phyloP scores from a whole-genome alignment of 2,329 filamentous ascomycete species.

The Atkinsonella hypoxylon region DNA sequence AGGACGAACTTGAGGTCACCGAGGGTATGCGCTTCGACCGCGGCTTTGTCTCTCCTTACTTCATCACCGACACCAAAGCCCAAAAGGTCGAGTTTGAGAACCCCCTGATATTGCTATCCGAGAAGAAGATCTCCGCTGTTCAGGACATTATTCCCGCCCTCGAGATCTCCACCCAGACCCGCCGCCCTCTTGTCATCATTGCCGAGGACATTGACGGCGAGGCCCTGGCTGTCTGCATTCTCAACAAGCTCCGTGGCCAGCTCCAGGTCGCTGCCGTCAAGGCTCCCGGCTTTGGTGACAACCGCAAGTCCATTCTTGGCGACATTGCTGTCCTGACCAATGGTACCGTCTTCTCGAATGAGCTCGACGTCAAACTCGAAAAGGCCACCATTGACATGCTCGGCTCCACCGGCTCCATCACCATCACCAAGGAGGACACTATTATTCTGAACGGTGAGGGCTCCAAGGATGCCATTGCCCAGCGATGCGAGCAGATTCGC shows the following conservation, averaged over 20 bases:
- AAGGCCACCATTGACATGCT: constrained; percentile 95
- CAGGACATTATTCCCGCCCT: constrained; percentile 98
- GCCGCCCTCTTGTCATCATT: constrained; percentile 94
- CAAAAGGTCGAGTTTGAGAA: constrained; percentile 99
- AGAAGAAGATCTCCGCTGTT: constrained; percentile 99
- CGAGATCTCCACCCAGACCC: constrained; percentile 89
- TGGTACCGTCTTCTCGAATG: constrained; percentile 93
- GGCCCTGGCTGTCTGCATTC: constrained; percentile 94
- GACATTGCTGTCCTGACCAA: constrained; percentile 94
- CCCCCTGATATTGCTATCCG: constrained; percentile 92
- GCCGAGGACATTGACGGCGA: constrained; percentile 98
- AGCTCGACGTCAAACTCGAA: constrained; percentile 98
- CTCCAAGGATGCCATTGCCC: constrained; percentile 81
- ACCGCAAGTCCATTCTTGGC: constrained; percentile 98
- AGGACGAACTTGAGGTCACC: constrained; percentile 95
- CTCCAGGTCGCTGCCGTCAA: constrained; percentile 98
- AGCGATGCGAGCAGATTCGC: constrained; percentile 98
- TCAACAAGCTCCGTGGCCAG: constrained; percentile 99
- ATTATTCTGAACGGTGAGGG: constrained; percentile 97
- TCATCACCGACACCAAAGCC: constrained; percentile 98
- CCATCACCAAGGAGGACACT: constrained; percentile 99
- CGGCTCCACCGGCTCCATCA: constrained; percentile 93
- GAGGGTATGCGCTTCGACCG: constrained; percentile 99
- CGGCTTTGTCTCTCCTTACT: constrained; percentile 97
- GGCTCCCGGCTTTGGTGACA: constrained; percentile 98